Evolutionary conservation across 164 flowering plant genomes (phyloP).

Genomic region (Aristolochia contorta): DNA sequence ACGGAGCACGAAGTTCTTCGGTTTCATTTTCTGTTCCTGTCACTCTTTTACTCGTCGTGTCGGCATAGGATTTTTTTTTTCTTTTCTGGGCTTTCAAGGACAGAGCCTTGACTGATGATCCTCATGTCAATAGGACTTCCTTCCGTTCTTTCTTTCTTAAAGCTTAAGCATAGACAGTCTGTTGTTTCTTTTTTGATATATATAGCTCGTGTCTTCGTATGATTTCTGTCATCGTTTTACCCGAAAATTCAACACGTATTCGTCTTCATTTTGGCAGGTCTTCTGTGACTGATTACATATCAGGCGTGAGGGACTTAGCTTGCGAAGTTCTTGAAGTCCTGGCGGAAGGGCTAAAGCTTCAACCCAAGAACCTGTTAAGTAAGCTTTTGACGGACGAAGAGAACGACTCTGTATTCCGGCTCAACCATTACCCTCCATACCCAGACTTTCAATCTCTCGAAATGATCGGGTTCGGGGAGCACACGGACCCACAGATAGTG

Average conservation of each 20-base stretch:
- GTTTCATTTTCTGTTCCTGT: too few species aligned
- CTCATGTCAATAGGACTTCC: too few species aligned
- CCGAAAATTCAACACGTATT: neutral
- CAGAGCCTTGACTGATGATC: too few species aligned
- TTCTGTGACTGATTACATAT: conserved; percentile 38
- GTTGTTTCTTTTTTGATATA: too few species aligned
- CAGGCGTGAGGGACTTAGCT: conserved; percentile 39
- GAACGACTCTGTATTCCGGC: conserved; percentile 70
- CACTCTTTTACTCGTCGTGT: neutral
- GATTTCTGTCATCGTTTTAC: too few species aligned
- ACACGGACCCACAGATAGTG: conserved; percentile 91
- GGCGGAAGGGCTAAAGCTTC: conserved; percentile 49
- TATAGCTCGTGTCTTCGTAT: too few species aligned
- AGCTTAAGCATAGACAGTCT: too few species aligned
- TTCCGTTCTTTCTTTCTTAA: too few species aligned
- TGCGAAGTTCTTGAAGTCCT: conserved; percentile 48
- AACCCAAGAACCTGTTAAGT: conserved; percentile 44
- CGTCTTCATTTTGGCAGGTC: conserved; percentile 20
- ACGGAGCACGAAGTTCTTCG: too few species aligned
- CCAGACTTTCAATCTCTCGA: conserved; percentile 39
- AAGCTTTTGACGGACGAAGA: conserved; percentile 45
- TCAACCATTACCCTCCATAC: conserved; percentile 84
- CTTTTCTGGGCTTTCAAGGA: too few species aligned
- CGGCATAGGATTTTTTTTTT: neutral
- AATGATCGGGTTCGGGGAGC: conserved; percentile 86